A percentile compares a stretch with the other conserved stretches of the same genome.
Evolutionary conservation across 2,329 filamentous ascomycete genomes (phyloP).

Genomic region (Cyclaneusma minus): DNA sequence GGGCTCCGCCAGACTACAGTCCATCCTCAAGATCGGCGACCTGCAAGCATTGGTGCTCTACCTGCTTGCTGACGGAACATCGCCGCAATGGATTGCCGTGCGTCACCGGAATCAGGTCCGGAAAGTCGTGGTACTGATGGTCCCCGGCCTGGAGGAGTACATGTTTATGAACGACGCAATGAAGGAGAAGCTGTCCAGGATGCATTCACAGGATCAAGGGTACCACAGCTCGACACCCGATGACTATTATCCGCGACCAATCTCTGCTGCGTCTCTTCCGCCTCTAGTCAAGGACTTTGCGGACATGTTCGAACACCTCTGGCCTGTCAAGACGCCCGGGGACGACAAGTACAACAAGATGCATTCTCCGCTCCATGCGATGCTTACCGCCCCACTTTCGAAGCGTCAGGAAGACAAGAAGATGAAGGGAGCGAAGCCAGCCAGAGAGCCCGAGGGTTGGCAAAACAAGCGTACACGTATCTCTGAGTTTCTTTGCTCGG

Average conservation of each 20-base stretch:
- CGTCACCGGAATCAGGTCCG: constrained; percentile 46
- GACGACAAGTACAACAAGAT: constrained; percentile 69
- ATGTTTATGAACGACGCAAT: constrained; percentile 53
- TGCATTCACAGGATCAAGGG: constrained; percentile 7
- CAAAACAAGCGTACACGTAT: constrained; percentile 67
- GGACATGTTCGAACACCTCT: constrained; percentile 73
- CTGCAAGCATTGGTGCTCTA: constrained; percentile 50
- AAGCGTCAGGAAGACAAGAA: constrained; percentile 53
- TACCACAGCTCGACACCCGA: constrained; percentile 37
- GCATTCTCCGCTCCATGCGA: constrained; percentile 74
- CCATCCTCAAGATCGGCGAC: constrained; percentile 45
- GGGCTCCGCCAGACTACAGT: constrained; percentile 36
- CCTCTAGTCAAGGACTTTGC: constrained; percentile 49
- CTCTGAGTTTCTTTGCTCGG: constrained; percentile 58
- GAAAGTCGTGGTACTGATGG: constrained; percentile 81
- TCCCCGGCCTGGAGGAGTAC: constrained; percentile 76
- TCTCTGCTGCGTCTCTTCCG: constrained; percentile 35
- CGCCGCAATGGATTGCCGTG: constrained; percentile 50
- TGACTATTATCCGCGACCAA: constrained; percentile 39
- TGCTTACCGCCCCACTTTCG: constrained; percentile 60
- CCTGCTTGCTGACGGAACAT: constrained; percentile 47
- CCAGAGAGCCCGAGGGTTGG: constrained; percentile 49
- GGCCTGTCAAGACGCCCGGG: constrained; percentile 78
- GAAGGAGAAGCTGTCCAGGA: constrained; percentile 2
- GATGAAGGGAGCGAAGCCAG: constrained; percentile 42